Evolutionary conservation across 106 monocot species (phyloP).

Genomic region (Apostasia shenzhenica): DNA sequence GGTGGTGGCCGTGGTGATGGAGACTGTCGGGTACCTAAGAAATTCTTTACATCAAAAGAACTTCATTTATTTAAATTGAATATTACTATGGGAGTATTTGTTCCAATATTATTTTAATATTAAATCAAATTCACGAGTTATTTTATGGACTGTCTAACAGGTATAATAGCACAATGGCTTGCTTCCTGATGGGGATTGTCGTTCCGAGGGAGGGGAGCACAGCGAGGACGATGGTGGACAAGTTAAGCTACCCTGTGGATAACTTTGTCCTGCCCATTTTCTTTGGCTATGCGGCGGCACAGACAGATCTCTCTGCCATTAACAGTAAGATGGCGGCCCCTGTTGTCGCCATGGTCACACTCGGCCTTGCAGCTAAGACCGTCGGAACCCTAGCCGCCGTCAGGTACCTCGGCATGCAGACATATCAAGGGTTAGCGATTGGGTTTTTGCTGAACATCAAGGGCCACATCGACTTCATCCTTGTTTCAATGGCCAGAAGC

Average conservation of each 20-base stretch:
- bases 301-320: constrained; percentile 15
- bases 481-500: constrained; percentile 20
- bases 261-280: constrained; percentile 49
- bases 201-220: constrained; percentile 51
- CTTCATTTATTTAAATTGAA: too few relatives aligned
- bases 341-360: constrained; percentile 10
- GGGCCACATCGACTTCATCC: constrained; percentile 53
- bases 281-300: constrained; percentile 33
- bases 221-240: constrained; percentile 36
- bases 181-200: constrained; percentile 46
- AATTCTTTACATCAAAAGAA: too few relatives aligned
- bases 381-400: constrained; percentile 41
- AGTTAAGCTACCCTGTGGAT: constrained; percentile 34
- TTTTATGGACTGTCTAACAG: too few relatives aligned
- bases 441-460: constrained; percentile 68
- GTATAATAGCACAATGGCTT: constrained; percentile 25
- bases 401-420: constrained; percentile 18
- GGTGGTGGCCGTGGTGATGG: constrained; percentile 18
- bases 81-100: too few relatives aligned
- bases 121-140: constrained; percentile 14
- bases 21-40: constrained; percentile 27
- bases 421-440: constrained; percentile 29
- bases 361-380: constrained; percentile 33
- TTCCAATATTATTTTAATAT: too few relatives aligned
- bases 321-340: neutral